A percentile compares a stretch with the other conserved stretches of the same genome.
These are phyloP conservation scores for Kodamaea ohmeri DNA, from an alignment of 1,139 yeast genomes.

Conservation along the genomic window DNA sequence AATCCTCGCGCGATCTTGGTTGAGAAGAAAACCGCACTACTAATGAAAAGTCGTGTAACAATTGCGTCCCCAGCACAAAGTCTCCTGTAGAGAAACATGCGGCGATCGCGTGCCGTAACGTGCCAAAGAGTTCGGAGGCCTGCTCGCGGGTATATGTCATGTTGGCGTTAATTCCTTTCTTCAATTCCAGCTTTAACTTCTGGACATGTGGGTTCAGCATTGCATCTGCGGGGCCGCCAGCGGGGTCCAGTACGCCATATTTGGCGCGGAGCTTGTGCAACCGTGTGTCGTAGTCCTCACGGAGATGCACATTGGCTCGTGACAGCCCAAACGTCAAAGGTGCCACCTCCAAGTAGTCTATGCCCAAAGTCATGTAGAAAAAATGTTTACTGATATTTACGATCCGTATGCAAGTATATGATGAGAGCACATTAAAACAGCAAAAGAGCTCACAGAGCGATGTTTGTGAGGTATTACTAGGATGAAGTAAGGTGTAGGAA, in stretches of 20 bases:
- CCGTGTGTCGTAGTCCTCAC: not conserved
- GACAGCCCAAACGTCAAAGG: slow-evolving; percentile 7
- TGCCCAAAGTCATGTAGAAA: slow-evolving; percentile 6
- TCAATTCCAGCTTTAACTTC: slow-evolving; percentile 8
- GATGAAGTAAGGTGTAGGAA: too few relatives aligned
- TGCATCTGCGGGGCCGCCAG: not conserved
- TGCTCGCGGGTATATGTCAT: slow-evolving; percentile 7
- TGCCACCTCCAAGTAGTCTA: slow-evolving; percentile 14
- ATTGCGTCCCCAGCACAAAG: slow-evolving; percentile 21
- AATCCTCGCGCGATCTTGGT: slow-evolving; percentile 21
- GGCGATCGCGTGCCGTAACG: slow-evolving; percentile 12
- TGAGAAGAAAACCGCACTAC: slow-evolving; percentile 26
- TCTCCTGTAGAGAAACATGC: slow-evolving; percentile 20
- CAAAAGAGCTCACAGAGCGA: too few relatives aligned
- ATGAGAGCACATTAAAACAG: too few relatives aligned
- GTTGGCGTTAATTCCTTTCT: slow-evolving; percentile 1
- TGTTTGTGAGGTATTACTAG: too few relatives aligned
- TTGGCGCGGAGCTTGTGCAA: not conserved
- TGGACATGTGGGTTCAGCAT: slow-evolving; percentile 5
- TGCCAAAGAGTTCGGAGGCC: slow-evolving; percentile 9
- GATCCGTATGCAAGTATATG: too few relatives aligned
- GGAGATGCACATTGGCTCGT: not conserved
- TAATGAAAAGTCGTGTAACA: slow-evolving; percentile 20
- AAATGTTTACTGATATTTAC: not conserved
- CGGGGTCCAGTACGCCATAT: not conserved